phyloP scores from a whole-genome alignment of 257 asterid genomes.

The Paraleonurus japonicus region DNA sequence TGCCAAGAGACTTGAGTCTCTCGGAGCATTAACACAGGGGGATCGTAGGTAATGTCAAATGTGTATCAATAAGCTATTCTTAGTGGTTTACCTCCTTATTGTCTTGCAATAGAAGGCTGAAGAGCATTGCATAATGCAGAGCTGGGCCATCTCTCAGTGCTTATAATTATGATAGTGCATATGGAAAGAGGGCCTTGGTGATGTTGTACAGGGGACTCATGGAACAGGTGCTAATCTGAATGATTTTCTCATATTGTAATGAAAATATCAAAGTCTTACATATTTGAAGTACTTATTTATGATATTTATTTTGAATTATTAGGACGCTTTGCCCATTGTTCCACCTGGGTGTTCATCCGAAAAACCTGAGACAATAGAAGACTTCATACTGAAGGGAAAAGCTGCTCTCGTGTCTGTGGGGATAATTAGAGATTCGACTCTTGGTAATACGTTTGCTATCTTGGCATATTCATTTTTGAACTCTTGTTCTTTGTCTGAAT shows the following conservation, averaged over 20 bases:
- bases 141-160: constrained; percentile 97
- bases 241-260: constrained; percentile 13
- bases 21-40: constrained; percentile 99
- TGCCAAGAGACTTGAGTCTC: constrained; percentile 95
- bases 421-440: constrained; percentile 72
- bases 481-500: constrained; percentile 6
- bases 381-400: constrained; percentile 71
- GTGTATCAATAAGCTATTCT: constrained; percentile 10
- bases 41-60: constrained; percentile 73
- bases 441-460: constrained; percentile 47
- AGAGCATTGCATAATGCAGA: constrained; percentile 50
- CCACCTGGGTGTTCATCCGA: constrained; percentile 90
- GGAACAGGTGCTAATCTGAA: constrained; percentile 66
- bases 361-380: constrained; percentile 61
- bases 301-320: constrained; percentile 19
- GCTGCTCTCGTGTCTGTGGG: constrained; percentile 96
- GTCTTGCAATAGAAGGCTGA: constrained; percentile 11
- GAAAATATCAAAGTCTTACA: neutral
- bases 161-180: constrained; percentile 89
- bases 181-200: constrained; percentile 83
- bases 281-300: constrained; percentile 11
- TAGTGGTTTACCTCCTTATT: constrained; percentile 17
- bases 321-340: constrained; percentile 73
- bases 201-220: constrained; percentile 74
- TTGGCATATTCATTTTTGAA: constrained; percentile 14